phyloP scores from a whole-genome alignment of 495 filamentous ascomycete species.

The Penicillium dipodomyicola region DNA sequence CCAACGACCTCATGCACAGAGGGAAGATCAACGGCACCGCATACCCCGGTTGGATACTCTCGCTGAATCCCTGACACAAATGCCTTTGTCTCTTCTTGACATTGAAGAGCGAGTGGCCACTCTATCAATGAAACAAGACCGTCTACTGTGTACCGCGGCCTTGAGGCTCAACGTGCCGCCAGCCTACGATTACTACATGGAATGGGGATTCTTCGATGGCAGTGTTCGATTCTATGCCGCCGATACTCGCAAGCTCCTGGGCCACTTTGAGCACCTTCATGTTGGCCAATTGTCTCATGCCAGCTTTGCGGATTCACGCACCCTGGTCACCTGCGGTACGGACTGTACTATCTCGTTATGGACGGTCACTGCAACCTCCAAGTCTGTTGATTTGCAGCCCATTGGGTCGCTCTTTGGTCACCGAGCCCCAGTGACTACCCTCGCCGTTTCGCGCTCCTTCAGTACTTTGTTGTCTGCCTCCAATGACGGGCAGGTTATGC shows the following conservation, averaged over 20 bases:
- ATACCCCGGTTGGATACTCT: slow-evolving; percentile 71
- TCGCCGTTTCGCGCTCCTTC: slow-evolving; percentile 84
- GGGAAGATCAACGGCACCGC: slow-evolving; percentile 62
- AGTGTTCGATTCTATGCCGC: slow-evolving; percentile 84
- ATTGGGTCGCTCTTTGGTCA: slow-evolving; percentile 85
- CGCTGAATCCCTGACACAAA: slow-evolving; percentile 70
- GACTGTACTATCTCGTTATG: slow-evolving; percentile 90
- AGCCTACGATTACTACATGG: slow-evolving; percentile 81
- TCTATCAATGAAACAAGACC: slow-evolving; percentile 81
- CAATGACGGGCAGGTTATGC: slow-evolving; percentile 72
- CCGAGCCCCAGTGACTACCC: slow-evolving; percentile 70
- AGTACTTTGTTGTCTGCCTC: slow-evolving; percentile 80
- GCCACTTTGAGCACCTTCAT: slow-evolving; percentile 90
- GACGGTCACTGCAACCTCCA: slow-evolving; percentile 60
- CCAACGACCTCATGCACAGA: slow-evolving; percentile 67
- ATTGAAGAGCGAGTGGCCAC: slow-evolving; percentile 76
- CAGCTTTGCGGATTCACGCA: slow-evolving; percentile 82
- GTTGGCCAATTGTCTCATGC: slow-evolving; percentile 79
- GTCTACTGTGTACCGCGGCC: slow-evolving; percentile 77
- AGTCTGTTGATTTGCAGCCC: slow-evolving; percentile 76
- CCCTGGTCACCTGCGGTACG: slow-evolving; percentile 82
- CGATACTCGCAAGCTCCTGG: slow-evolving; percentile 71
- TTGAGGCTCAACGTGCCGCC: slow-evolving; percentile 86
- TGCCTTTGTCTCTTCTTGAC: slow-evolving; percentile 79
- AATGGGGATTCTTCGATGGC: slow-evolving; percentile 95